Evolutionary conservation across 805 yeast species (phyloP), one percentile per base, ranked within the genome.

Genomic region (Yamadazyma ubonensis): DNA sequence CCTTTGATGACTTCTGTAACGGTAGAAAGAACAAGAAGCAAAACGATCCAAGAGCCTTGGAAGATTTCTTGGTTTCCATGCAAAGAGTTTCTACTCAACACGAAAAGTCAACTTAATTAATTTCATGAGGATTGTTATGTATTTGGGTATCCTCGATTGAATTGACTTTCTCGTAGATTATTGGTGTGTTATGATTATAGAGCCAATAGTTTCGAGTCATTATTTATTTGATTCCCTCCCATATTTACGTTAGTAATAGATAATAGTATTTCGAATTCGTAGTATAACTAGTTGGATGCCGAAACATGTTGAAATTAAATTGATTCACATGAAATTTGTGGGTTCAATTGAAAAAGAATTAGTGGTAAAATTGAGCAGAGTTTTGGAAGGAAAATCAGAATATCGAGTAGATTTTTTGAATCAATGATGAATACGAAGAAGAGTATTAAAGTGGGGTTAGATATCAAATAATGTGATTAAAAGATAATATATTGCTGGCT

Each of bases 11-110:
- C 75, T 68, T 83, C 66, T 83, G 86, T 81, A 85, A 85, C 76
- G 89, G 93, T 74, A 80, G 77, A 72, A 75, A 82, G 65, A 53
- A 65, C 53, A 76, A 78, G 72, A 63, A 67, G 52, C 62, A 67
- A 52, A 71, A 71, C 51, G 79, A 77, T 58, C 52, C 63, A 55
- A 81, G 90, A 80, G 75, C 88, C 46, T 65, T 84, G 50, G 91
- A 84, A 75, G 91, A 84, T 70, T 84, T 84, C 79, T 74, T 84
- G 67, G 81, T 81, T 59, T 83, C 90, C 58, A 83, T 84, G 90
- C 83, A 79, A 76, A 81, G 91, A 79, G 91, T 84, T 50, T 84
- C 90, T 54, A 84, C 91, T 71, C 89, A 83, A 72, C 91, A 84
- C 72, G 91, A 84, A 74, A 83, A 83, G 72, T 81, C 86, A 44